Base-by-base conservation (phyloP, 306 rosid genomes). In the Potentilla sterilis region DNA sequence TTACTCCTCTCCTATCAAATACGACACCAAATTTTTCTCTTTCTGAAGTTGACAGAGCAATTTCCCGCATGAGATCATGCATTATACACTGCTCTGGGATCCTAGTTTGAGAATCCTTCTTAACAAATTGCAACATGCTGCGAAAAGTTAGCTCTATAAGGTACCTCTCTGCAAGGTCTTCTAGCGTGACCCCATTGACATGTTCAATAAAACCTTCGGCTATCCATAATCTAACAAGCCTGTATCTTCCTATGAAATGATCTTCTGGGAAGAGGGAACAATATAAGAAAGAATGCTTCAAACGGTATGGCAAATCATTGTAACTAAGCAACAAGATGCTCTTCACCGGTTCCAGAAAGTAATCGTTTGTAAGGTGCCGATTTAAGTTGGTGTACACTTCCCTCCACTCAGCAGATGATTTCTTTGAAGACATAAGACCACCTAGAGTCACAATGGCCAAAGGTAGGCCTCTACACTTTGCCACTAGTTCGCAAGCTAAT, bases 251-350 rank as follows among this genome's bases (percentile, higher is more conserved):
- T 2, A 73, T 73, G 42, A 5, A 37, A 74, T 69, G 75, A 46
- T 83, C 86, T 35, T 78, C 83, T 0, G 80, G 80, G 6, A 79
- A 83, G 4, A 79, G 49, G 32, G 70, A 70, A 38, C 77, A 35
- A 19, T 43, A 70, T 55, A 75, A 11, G 51, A 78, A 70, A 28
- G 75, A 83, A 35, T 63, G 46, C 21, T 83, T 83, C 69, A 79
- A 51, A 2, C 14, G 22, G 69, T 62, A 78, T 32, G 86, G 48
- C 78, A 79, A 65, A 44, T 83, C 83, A 19, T 63, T 73, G 22
- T 77, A 77, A 57, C 81, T 81, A 9, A 81, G 80, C 51, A 80
- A 35, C 51, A 81, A 71, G 21, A 81, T 58, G 38, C 55, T 72
- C 62, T 72, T 64, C 72, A 72, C 65, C 10, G 37, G 37, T 21